Evolutionary conservation across 129 eudicot species (phyloP), one percentile per base, ranked within the genome.

Genomic region (Arctium minus): DNA sequence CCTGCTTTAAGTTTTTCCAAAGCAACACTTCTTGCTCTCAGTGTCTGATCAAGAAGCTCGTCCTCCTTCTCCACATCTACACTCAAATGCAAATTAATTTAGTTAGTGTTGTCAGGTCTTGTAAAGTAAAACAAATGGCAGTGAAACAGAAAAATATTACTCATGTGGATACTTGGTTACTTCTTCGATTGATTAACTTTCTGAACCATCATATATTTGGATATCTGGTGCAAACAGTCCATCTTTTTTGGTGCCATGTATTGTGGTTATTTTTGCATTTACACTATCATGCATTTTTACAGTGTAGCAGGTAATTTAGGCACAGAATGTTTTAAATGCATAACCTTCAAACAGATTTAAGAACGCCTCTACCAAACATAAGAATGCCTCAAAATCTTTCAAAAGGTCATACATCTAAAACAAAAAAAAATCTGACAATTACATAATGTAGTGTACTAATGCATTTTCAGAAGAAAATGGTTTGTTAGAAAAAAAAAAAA

Each of bases 41-140:
- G 77, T 79, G 91, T 79, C 80, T 89, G 90, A 56, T 92, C 90
- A 50, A 96, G 87, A 84, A 96, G 96, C 81, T 82, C 87, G 44
- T 93, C 99, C 80, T 96, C 99, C 81, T 85, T 89, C 86, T 88
- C 99, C 86, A 92, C 86, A 67, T 88, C 98, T 92, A 87, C 79
- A 85, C 12, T 78, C 75, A 74, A 69, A 68, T 46, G n/a, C 46
- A 32, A 38, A 13, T 31, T 40, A 40, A 22, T 17, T 74, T 42
- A 22, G 6, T 75, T 46, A 74, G 30, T 1, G 65, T n/a, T 36
- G 65, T 33, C 33, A 44, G 50, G 50, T 2, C 50, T 44, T 44
- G 50, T 44, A 44, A 44, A 0, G 50, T 8, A 44, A 44, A 44
- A 42, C 48, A 6, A 42, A 42, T 5, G 9, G 50, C 50, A 44